Conservation (phyloP, 495 filamentous ascomycete genomes). For the Hypoxylon fragiforme region DNA sequence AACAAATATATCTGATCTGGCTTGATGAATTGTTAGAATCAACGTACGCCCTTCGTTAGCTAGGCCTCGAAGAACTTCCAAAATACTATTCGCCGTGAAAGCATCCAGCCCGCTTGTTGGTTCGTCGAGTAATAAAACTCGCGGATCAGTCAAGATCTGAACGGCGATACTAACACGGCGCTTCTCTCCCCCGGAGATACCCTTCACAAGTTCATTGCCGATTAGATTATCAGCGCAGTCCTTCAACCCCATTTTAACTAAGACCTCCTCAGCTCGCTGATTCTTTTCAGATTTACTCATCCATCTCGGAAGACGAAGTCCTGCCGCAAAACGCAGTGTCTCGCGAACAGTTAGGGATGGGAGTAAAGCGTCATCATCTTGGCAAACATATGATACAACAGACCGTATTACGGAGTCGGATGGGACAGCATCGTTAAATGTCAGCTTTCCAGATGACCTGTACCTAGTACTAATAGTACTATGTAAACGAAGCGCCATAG, state of each 20-base stretch:
- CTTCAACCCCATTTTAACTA: constrained; percentile 73
- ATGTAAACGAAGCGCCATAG: constrained; percentile 65
- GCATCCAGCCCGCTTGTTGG: constrained; percentile 77
- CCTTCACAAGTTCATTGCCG: constrained; percentile 70
- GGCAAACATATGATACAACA: constrained; percentile 73
- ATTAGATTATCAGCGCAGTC: constrained; percentile 77
- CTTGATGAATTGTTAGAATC: constrained; percentile 75
- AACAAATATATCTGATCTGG: constrained; percentile 70
- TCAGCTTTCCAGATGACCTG: constrained; percentile 57
- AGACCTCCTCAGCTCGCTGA: constrained; percentile 66
- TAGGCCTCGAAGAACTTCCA: constrained; percentile 67
- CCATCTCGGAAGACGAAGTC: constrained; percentile 66
- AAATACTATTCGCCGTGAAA: constrained; percentile 74
- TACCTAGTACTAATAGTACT: constrained; percentile 60
- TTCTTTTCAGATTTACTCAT: constrained; percentile 67
- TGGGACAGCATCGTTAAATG: constrained; percentile 67
- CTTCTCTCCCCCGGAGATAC: constrained; percentile 79
- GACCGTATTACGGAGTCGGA: constrained; percentile 67
- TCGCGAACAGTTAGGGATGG: constrained; percentile 75
- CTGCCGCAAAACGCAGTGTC: constrained; percentile 68
- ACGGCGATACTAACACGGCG: constrained; percentile 73
- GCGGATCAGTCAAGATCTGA: constrained; percentile 73
- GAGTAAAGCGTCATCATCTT: constrained; percentile 74
- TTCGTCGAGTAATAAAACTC: constrained; percentile 71
- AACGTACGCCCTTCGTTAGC: constrained; percentile 74